These are phyloP conservation scores for Cornus kousa DNA, from an alignment of 148 eudicot genomes.

Conservation along the genomic window DNA sequence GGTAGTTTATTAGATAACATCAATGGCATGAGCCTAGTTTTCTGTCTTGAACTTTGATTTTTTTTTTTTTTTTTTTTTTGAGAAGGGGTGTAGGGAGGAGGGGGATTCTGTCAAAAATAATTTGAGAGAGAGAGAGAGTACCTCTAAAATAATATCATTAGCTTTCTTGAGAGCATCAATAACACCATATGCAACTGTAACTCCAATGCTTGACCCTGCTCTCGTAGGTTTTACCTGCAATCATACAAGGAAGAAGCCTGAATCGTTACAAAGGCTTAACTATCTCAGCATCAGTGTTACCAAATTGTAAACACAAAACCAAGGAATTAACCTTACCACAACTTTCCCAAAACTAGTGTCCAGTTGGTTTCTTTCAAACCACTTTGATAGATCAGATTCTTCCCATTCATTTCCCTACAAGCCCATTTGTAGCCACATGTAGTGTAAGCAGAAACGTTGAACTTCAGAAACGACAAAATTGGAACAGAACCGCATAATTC, in stretches of 20 bases:
- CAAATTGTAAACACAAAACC: background rate
- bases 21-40: background rate
- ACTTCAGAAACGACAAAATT: background rate
- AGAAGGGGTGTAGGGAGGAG: no score
- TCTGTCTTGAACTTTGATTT: no score
- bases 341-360: conserved; percentile 70
- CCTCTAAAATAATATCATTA: conserved; percentile 60
- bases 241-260: background rate
- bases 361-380: conserved; percentile 68
- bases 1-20: background rate
- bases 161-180: conserved; percentile 64
- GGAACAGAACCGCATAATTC: background rate
- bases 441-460: conserved; percentile 1
- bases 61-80: no score
- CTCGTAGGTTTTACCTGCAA: conserved; percentile 84
- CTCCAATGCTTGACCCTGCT: conserved; percentile 97
- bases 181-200: conserved; percentile 83
- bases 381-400: conserved; percentile 46
- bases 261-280: conserved; percentile 1
- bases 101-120: no score
- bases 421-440: background rate
- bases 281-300: background rate
- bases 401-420: conserved; percentile 53
- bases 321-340: conserved; percentile 49
- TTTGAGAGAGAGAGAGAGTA: conserved; percentile 12